phyloP scores from a whole-genome alignment of 768 basidiomycete genomes.

The Boletus rubropictus region DNA sequence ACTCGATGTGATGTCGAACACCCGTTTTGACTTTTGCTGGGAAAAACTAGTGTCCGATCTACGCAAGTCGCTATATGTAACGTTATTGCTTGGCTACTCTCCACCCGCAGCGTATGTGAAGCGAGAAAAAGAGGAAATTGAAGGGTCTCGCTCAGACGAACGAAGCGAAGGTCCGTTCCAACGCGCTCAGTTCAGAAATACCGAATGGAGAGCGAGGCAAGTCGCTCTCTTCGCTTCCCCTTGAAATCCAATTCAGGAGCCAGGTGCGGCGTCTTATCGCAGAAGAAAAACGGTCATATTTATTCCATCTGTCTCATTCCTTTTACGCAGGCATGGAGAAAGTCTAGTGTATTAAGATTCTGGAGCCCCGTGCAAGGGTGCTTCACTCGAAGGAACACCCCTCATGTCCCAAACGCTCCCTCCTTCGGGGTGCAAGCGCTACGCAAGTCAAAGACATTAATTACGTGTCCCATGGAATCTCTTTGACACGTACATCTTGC shows the following conservation, averaged over 20 bases:
- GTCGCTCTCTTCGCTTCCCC: too few species aligned
- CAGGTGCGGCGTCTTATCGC: constrained; percentile 18
- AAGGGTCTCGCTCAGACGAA: too few species aligned
- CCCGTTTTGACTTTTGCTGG: background rate
- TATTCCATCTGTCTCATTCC: background rate
- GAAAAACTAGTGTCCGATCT: background rate
- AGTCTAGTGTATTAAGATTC: background rate
- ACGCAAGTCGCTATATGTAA: too few species aligned
- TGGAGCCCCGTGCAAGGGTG: background rate
- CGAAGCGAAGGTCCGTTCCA: too few species aligned
- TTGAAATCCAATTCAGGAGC: too few species aligned
- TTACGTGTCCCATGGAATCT: background rate
- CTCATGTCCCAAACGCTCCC: constrained; percentile 53
- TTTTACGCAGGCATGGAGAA: background rate
- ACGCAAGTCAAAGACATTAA: constrained; percentile 11
- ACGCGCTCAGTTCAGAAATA: too few species aligned
- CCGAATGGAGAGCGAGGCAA: too few species aligned
- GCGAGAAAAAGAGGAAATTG: too few species aligned
- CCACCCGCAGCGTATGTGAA: too few species aligned
- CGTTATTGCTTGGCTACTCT: too few species aligned
- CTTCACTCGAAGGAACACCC: constrained; percentile 3
- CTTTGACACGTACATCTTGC: constrained; percentile 37
- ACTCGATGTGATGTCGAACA: constrained; percentile 1
- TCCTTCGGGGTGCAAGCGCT: constrained; percentile 50
- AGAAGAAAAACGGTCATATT: too few species aligned